A percentile compares a stretch with the other conserved stretches of the same genome.
Evolutionary conservation across 257 asterid species (phyloP).

Genomic region (Euphrasia confusa): DNA sequence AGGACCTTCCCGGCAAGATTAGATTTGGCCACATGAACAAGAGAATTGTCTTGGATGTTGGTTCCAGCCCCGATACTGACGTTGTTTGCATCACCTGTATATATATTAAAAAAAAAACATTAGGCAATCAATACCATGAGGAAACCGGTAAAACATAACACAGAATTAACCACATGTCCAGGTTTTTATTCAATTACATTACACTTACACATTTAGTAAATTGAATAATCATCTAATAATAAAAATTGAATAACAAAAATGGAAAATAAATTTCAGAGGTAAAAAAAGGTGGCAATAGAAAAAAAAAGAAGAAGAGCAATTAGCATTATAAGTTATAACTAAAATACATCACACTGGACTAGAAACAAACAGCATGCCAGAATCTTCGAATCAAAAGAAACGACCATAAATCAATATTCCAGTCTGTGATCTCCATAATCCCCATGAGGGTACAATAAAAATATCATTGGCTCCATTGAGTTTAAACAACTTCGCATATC

Average conservation of each 20-base stretch:
- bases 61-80: conserved; percentile 86
- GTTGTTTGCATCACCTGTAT: conserved; percentile 80
- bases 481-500: background rate
- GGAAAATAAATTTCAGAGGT: background rate
- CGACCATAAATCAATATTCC: no score
- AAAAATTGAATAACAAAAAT: background rate
- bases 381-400: no score
- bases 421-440: no score
- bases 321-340: no score
- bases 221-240: no score
- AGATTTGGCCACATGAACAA: conserved; percentile 91
- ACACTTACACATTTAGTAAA: background rate
- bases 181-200: background rate
- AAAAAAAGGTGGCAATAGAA: background rate
- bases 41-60: conserved; percentile 90
- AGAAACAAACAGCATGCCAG: no score
- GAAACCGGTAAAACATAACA: conserved; percentile 1
- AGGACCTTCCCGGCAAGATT: conserved; percentile 82
- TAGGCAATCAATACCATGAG: conserved; percentile 10
- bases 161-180: conserved; percentile 12
- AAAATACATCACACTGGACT: no score
- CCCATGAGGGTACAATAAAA: no score
- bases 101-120: background rate
- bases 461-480: background rate
- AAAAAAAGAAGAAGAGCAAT: no score